These are phyloP conservation scores for Cladosporium sp. DNA, from an alignment of 2,329 filamentous ascomycete genomes.

Conservation along the genomic window DNA sequence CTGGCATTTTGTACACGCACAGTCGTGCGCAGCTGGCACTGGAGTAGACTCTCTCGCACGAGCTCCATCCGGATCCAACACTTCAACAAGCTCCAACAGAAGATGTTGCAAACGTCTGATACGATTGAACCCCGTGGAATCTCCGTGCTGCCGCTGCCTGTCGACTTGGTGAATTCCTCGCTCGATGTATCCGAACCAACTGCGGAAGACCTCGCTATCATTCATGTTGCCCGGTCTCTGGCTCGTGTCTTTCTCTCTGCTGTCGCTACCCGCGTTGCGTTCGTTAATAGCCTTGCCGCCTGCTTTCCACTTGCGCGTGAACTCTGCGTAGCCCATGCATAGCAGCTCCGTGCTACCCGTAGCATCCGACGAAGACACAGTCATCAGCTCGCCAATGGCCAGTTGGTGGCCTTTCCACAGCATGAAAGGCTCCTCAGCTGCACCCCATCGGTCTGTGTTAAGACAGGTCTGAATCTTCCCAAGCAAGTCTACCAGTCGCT, in stretches of 20 bases:
- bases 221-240: not conserved
- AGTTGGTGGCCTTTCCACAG: conserved; percentile 13
- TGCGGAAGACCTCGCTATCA: not conserved
- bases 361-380: not conserved
- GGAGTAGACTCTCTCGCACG: not conserved
- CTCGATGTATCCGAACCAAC: not conserved
- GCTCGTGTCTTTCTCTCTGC: not conserved
- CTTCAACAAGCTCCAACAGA: conserved; percentile 2
- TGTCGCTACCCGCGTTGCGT: not conserved
- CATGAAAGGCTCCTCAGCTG: not conserved
- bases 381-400: conserved; percentile 11
- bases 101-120: conserved; percentile 13
- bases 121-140: not conserved
- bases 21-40: not conserved
- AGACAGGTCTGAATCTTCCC: not conserved
- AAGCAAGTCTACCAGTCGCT: not conserved
- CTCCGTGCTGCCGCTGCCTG: not conserved
- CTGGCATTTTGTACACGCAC: not conserved
- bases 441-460: not conserved
- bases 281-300: not conserved
- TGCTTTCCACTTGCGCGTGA: conserved; percentile 11
- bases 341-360: not conserved
- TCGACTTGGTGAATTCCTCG: not conserved
- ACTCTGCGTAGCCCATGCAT: conserved; percentile 12
- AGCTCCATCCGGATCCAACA: not conserved